These are phyloP conservation scores for Boletus barrowsii DNA, from an alignment of 768 basidiomycete species.

Conservation along the genomic window DNA sequence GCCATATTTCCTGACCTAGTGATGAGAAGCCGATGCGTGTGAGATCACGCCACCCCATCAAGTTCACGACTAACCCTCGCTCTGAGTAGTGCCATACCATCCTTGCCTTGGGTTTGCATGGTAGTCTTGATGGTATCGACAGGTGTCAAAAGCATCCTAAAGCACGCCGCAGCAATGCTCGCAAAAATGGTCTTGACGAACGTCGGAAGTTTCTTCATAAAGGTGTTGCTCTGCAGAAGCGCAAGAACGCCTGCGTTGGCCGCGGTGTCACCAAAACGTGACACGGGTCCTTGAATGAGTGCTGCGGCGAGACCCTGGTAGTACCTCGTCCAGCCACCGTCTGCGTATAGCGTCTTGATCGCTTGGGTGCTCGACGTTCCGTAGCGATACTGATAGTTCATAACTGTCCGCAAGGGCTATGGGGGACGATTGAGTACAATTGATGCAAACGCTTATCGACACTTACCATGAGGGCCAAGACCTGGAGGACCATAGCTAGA, in stretches of 20 bases:
- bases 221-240: conserved; percentile 72
- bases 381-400: conserved; percentile 95
- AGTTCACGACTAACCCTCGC: conserved; percentile 47
- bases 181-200: conserved; percentile 78
- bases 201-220: conserved; percentile 59
- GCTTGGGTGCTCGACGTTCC: conserved; percentile 74
- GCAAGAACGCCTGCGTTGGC: conserved; percentile 92
- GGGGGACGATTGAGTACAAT: neutral
- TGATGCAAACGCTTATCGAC: neutral
- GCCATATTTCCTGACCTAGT: conserved; percentile 70
- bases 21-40: neutral
- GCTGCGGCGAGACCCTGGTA: conserved; percentile 88
- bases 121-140: conserved; percentile 96
- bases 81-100: conserved; percentile 63
- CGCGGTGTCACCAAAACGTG: conserved; percentile 93
- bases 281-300: conserved; percentile 77
- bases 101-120: conserved; percentile 83
- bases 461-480: conserved; percentile 74
- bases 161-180: conserved; percentile 72
- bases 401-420: conserved; percentile 88
- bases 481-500: conserved; percentile 90
- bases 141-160: conserved; percentile 90
- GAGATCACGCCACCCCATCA: neutral
- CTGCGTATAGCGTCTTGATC: conserved; percentile 61
- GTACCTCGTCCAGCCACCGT: conserved; percentile 81